Evolutionary conservation across 1,284 basidiomycete genomes (phyloP), one percentile per base, ranked within the genome.

Genomic region (Ustilago crameri): DNA sequence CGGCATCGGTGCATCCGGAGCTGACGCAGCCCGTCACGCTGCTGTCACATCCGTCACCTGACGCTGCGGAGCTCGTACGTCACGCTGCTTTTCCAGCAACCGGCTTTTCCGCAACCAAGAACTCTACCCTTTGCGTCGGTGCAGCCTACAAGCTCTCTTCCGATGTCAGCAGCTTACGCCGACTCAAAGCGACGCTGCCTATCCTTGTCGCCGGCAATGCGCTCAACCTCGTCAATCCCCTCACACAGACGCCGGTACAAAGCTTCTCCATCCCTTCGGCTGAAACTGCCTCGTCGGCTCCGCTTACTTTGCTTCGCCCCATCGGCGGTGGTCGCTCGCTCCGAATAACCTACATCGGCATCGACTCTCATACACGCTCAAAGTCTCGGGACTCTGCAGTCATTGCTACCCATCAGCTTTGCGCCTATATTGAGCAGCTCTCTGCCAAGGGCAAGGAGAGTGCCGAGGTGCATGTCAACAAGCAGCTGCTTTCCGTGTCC

Each of bases 381-480:
- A 57, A 58, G 42, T 61, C 61, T 14, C 46, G 50, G 12, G 43
- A 46, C 7, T 52, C 53, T 49, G 57, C 49, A 2, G 45, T 67
- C 42, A 48, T 54, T 1, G 51, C 50, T 17, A 54, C 46, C 0
- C 61, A 58, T 43, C 53, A 68, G 12, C 51, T 73, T 1, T 60
- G 64, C n/a, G 65, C 57, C 5, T 73, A 51, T 26, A 50, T 63
- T 45, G 70, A 73, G 49, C 50, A 73, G 27, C 60, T 73, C 30
- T 68, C 70, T 1, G 45, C 70, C 26, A 73, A 73, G 51, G 60
- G 70, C 50, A 73, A 73, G 45, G 64, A 63, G 56, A 68, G 44
- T 46, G 61, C 51, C 22, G 30, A 68, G 30, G 57, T 63, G 7
- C 51, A 53, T 5, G 52, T 64, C 57, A 63, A 56, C 26, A 73